phyloP scores from a whole-genome alignment of 345 rosid species.

The Citrus hindsii region DNA sequence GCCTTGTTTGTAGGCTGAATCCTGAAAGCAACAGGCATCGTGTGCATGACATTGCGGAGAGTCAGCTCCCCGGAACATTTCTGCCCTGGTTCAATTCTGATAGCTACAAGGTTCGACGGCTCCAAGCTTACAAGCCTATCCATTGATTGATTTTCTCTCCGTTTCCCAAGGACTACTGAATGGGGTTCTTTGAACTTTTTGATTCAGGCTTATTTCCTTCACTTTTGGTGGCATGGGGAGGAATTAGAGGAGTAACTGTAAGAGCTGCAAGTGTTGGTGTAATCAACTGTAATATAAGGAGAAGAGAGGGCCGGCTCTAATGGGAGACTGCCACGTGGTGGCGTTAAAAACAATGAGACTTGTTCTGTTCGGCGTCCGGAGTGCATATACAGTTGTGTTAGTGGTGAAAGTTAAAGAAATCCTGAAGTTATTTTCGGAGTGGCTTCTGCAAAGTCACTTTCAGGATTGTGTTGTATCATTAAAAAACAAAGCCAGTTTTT shows the following conservation, averaged over 20 bases:
- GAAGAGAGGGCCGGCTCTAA: slow-evolving; percentile 39
- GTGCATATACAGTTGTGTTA: not conserved
- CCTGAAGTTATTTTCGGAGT: not conserved
- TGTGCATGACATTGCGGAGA: slow-evolving; percentile 66
- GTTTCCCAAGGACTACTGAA: not conserved
- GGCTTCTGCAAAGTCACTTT: slow-evolving; percentile 20
- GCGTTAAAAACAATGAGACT: slow-evolving; percentile 45
- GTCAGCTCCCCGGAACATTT: slow-evolving; percentile 53
- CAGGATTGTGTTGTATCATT: slow-evolving; percentile 3
- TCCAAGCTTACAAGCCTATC: slow-evolving; percentile 60
- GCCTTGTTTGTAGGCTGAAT: slow-evolving; percentile 42
- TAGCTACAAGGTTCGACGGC: slow-evolving; percentile 44
- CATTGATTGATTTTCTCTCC: slow-evolving; percentile 19
- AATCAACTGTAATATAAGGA: slow-evolving; percentile 8
- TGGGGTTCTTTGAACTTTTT: not conserved
- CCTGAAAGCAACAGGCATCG: slow-evolving; percentile 67
- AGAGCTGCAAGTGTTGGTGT: not conserved
- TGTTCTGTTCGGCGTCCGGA: slow-evolving; percentile 42
- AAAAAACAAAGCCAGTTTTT: not conserved
- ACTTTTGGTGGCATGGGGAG: not conserved
- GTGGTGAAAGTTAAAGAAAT: not conserved
- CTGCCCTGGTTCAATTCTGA: slow-evolving; percentile 49
- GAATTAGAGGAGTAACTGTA: not conserved
- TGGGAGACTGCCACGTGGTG: slow-evolving; percentile 38
- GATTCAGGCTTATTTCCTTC: not conserved